Evolutionary conservation across 306 rosid genomes (phyloP), one percentile per base, ranked within the genome.

Genomic region (Inga laurina): DNA sequence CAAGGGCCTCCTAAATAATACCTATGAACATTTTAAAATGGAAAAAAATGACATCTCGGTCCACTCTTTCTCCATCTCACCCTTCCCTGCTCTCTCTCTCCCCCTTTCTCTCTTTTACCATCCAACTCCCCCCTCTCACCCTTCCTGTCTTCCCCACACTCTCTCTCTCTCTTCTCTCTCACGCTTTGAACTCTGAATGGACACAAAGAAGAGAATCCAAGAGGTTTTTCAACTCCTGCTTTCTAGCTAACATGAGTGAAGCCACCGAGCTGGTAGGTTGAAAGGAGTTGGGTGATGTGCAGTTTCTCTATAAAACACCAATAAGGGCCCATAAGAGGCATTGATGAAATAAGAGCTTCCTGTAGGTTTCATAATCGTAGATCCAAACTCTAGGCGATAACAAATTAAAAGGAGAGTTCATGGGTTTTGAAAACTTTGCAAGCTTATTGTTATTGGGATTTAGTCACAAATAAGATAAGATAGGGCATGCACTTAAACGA

Each of bases 301-400:
- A 88, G 79, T 62, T 81, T 91, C 87, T 89, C 91, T 86, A 93
- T 86, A 91, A 91, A 93, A 62, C 88, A 76, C 93, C 92, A 86
- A 48, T 88, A 91, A 32, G 86, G 84, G 10, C 93, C 92, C 34
- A 57, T 90, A 91, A 1, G 88, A 88, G 51, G 93, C 89, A 41
- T 80, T 67, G 64, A 86, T 48, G 49, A 93, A 90, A 37, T 56
- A 64, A 5, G 92, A 91, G 0, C 91, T 90, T 45, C 79, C 34
- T 79, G 21, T 91, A 91, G 0, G 52, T 72, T 80, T 68, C 82
- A 77, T 84, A 56, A 3, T 93, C 90, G 0, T 87, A 79, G 93
- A 88, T 0, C 89, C 91, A 14, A 86, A 90, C 16, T 87, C 81
- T 2, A 91, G 91, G 34, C 92, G 67, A 66, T 83, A 14, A 0